Evolutionary conservation across 345 rosid genomes (phyloP), one percentile per base, ranked within the genome.

Genomic region (Brassica rapa): DNA sequence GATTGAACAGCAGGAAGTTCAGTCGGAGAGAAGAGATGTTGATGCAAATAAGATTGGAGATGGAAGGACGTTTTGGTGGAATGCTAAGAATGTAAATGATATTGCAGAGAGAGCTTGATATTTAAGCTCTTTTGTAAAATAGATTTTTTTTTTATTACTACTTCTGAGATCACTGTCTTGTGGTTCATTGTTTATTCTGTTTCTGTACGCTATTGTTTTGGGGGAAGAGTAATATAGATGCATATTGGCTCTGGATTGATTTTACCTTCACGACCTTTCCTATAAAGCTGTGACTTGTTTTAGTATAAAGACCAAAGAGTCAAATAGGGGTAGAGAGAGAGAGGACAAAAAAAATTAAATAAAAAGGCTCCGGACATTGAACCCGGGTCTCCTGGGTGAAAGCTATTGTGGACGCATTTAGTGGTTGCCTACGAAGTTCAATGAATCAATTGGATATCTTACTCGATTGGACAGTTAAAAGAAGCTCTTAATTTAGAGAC

Each of bases 351-450:
- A 0, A 0, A 59, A 24, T 10, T 3, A 3, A 9, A 60, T 11
- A 23, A 81, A 62, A 74, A 46, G 23, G 0, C 91, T 93, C 93
- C 89, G 94, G 94, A 86, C 87, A 89, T 89, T 86, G 90, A 91
- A 89, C 96, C 93, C 90, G 91, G 93, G 93, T 91, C 91, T 80
- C 89, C 89, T 89, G 96, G 91, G 91, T 89, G 93, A 89, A 90
- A 10, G 49, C 49, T 27, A 41, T 41, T 41, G 49, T 41, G 14
- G 49, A 27, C 29, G 29, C 29, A 3, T 27, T 27, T 27, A 27
- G 4, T 27, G 29, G 29, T 27, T 27, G 49, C 14, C 49, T 41
- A 41, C 4, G 49, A 7, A 41, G 49, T 9, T 41, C 41, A 37
- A 37, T 37, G 3, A 8, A 37, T 37, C 43, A 37, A 9, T 37